These are phyloP conservation scores for Mortierella sp. DNA, from an alignment of 371 early-diverging fungal species.

Conservation along the genomic window DNA sequence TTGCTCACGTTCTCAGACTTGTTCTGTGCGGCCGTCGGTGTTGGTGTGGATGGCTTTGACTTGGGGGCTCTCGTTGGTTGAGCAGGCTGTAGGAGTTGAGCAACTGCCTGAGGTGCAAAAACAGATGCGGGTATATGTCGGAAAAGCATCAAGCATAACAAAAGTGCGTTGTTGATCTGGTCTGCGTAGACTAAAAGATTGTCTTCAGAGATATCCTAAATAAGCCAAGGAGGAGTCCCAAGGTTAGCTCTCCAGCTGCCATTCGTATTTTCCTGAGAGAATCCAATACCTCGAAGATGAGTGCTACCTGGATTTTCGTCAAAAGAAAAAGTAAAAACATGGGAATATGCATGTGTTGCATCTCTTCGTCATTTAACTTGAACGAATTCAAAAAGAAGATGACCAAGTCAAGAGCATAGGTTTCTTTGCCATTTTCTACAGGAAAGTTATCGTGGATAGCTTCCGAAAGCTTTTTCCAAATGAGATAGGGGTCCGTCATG, in stretches of 20 bases:
- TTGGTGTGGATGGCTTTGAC: constrained; percentile 50
- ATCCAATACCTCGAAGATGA: too few species aligned
- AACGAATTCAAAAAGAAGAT: constrained; percentile 77
- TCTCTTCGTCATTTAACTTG: constrained; percentile 85
- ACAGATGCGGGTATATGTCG: constrained; percentile 56
- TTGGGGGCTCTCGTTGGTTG: constrained; percentile 43
- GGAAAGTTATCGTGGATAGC: constrained; percentile 64
- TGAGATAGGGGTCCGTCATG: constrained; percentile 84
- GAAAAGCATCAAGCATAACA: constrained; percentile 52
- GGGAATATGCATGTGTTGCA: constrained; percentile 82
- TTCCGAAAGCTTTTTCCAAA: constrained; percentile 82
- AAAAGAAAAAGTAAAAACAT: constrained; percentile 73
- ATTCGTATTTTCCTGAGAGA: too few species aligned
- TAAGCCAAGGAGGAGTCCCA: not conserved
- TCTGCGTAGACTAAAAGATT: constrained; percentile 38
- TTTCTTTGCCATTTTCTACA: constrained; percentile 47
- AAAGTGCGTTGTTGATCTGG: constrained; percentile 44
- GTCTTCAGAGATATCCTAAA: constrained; percentile 25
- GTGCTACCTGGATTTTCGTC: constrained; percentile 65
- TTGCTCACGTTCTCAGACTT: constrained; percentile 7
- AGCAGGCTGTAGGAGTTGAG: constrained; percentile 19
- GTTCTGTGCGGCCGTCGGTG: constrained; percentile 14
- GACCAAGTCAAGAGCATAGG: constrained; percentile 67
- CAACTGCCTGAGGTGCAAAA: constrained; percentile 45
- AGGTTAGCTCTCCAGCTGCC: too few species aligned